Conservation (phyloP, 495 filamentous ascomycete species). For the Podospora tetraspora region DNA sequence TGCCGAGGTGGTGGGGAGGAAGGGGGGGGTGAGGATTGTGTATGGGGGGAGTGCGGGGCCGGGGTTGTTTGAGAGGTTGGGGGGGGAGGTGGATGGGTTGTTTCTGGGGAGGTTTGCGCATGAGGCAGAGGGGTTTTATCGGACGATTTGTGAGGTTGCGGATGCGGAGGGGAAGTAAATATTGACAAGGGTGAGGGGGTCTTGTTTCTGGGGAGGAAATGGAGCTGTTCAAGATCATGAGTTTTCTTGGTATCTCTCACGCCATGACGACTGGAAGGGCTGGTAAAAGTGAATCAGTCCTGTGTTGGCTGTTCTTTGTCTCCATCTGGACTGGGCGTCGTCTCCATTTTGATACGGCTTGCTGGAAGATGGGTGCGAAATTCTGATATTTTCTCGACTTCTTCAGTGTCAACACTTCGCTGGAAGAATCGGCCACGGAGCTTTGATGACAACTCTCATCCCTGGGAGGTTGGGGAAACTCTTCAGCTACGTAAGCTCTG, state of each 20-base stretch:
- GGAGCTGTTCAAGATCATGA: no score
- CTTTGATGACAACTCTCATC: no score
- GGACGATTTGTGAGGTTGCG: constrained; percentile 66
- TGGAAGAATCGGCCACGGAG: no score
- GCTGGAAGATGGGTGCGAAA: neutral
- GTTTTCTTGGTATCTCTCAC: neutral
- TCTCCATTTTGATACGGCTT: neutral
- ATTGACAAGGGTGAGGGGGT: neutral
- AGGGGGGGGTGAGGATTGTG: constrained; percentile 58
- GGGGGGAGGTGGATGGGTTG: constrained; percentile 69
- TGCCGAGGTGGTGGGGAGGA: constrained; percentile 34
- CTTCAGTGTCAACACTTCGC: no score
- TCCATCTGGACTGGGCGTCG: no score
- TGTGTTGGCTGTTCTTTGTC: neutral
- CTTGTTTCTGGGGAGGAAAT: neutral
- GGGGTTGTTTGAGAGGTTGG: constrained; percentile 62
- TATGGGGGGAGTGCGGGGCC: constrained; percentile 80
- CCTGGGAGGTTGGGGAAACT: no score
- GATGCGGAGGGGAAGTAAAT: constrained; percentile 5
- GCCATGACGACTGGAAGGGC: neutral
- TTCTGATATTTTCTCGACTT: no score
- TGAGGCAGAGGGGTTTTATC: constrained; percentile 59
- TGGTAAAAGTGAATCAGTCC: neutral
- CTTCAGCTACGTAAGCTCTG: no score
- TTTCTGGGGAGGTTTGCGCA: constrained; percentile 81